Percentiles rank a stretch among this genome's conserved stretches.
phyloP scores from a whole-genome alignment of 1,139 yeast species.

The Geotrichum restrictum region DNA sequence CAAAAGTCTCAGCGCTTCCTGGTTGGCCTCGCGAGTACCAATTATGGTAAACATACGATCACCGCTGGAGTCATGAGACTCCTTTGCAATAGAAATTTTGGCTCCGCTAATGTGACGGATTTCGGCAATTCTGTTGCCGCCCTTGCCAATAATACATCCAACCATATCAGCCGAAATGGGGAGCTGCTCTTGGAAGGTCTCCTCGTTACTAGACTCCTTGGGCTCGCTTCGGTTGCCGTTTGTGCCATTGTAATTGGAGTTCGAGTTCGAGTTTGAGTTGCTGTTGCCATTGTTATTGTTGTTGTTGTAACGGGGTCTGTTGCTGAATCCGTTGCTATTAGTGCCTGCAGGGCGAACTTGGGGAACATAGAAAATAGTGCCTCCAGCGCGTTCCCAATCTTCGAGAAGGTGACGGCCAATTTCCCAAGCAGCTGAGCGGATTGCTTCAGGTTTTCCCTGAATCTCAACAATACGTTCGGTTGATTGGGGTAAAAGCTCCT shows the following conservation, averaged over 20 bases:
- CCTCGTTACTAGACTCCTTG: conserved; percentile 24
- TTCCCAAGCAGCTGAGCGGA: conserved; percentile 54
- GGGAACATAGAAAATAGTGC: conserved; percentile 65
- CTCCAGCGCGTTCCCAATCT: conserved; percentile 59
- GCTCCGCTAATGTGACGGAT: conserved; percentile 80
- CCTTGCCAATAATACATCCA: conserved; percentile 86
- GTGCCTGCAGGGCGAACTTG: conserved; percentile 37
- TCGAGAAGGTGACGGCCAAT: conserved; percentile 72
- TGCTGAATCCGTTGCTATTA: conserved; percentile 18
- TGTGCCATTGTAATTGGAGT: conserved; percentile 15
- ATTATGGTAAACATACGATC: conserved; percentile 70
- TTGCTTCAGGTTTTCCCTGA: conserved; percentile 70
- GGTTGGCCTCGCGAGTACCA: conserved; percentile 63
- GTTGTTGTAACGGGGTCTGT: conserved; percentile 13
- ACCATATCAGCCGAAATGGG: conserved; percentile 79
- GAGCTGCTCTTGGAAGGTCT: conserved; percentile 42
- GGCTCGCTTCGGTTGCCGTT: conserved; percentile 8
- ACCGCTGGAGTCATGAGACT: conserved; percentile 55
- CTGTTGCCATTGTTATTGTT: neutral
- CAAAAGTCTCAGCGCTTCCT: conserved; percentile 63
- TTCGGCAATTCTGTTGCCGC: conserved; percentile 82
- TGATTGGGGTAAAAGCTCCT: conserved; percentile 76
- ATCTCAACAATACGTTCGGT: conserved; percentile 86
- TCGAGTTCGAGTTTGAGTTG: conserved; percentile 14
- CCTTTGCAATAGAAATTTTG: conserved; percentile 71